Evolutionary conservation across 768 basidiomycete species (phyloP), one percentile per base, ranked within the genome.

Genomic region (Amanita fuliginea): DNA sequence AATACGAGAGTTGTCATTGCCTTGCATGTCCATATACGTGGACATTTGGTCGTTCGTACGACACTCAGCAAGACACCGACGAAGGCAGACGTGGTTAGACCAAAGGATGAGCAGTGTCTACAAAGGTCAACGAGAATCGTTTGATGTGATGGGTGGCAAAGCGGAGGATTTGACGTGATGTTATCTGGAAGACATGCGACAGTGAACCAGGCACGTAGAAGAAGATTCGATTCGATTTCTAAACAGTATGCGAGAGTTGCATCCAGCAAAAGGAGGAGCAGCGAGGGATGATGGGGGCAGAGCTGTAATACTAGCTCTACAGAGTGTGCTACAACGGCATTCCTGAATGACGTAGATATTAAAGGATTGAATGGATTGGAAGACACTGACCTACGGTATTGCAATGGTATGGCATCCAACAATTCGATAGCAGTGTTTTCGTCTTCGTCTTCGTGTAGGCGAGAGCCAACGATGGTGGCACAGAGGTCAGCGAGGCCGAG

Each of bases 331-430:
- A 76, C 56, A 16, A 81, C 55, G 16, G 74, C 65, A 57, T 65
- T 72, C 42, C 79, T 81, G 24, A 33, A 34, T 18, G 6, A 26
- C 9, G 14, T 37, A 2, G 53, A 4, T 3, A n/a, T 37, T 3
- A 19, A 45, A 51, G 47, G 0, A 4, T 13, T 28, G 42, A 30
- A n/a, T n/a, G n/a, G n/a, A n/a, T n/a, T n/a, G n/a, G n/a, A n/a
- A 39, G 37, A 50, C n/a, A 51, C 64, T 50, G 56, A 80, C 81
- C 70, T 69, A 51, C 80, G 71, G 59, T 72, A 72, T 26, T 72
- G 66, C n/a, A 62, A 49, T 22, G 79, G 79, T 42, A 82, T 67
- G 2, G 66, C 57, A 24, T 79, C 77, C 50, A 80, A 81, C 5
- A 81, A 54, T 11, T 64, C 60, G 49, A 67, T 54, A 41, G 61